Evolutionary conservation across 441 rosid species (phyloP), one percentile per base, ranked within the genome.

Genomic region (Sinapis alba): DNA sequence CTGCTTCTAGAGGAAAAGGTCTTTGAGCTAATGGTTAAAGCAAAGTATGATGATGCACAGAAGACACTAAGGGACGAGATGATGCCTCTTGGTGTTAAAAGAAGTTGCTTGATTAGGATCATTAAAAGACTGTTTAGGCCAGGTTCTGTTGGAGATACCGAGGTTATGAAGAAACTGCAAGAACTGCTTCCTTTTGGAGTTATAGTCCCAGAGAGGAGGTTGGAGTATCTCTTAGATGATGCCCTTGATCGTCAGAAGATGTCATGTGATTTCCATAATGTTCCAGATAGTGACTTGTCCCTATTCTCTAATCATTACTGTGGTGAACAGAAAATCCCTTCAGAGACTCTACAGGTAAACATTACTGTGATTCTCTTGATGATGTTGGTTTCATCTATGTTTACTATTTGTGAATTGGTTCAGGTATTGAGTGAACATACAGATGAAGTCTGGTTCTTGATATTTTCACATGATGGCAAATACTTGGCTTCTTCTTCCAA

Each of bases 361-460:
- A n/a, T n/a, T n/a, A n/a, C n/a, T n/a, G n/a, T n/a, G n/a, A n/a
- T n/a, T n/a, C n/a, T n/a, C n/a, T n/a, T n/a, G 6, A 4, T 43
- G 51, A n/a, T n/a, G 16, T 43, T 43, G 6, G 18, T 43, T 4
- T 43, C 50, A 43, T 41, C n/a, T 43, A 30, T 6, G 34, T 30
- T 30, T 30, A 6, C 8, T 30, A 30, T 34, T 2, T 34, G 41
- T 34, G 62, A 47, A 62, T n/a, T 70, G 38, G 56, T 50, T 38
- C 85, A 90, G 98, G 71, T 84, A 68, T 76, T 93, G 58, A 77
- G 85, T 77, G 86, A 74, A 38, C 97, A 91, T 79, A 77, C 79
- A 0, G 91, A 86, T 83, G 91, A 91, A 78, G 90, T 91, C 43
- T 88, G 93, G 97, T 89, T 84, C 71, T 69, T 91, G 84, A 81